Evolutionary conservation across 139 green algal genomes (phyloP).

Genomic region (Limnomonas spitsbergensis): DNA sequence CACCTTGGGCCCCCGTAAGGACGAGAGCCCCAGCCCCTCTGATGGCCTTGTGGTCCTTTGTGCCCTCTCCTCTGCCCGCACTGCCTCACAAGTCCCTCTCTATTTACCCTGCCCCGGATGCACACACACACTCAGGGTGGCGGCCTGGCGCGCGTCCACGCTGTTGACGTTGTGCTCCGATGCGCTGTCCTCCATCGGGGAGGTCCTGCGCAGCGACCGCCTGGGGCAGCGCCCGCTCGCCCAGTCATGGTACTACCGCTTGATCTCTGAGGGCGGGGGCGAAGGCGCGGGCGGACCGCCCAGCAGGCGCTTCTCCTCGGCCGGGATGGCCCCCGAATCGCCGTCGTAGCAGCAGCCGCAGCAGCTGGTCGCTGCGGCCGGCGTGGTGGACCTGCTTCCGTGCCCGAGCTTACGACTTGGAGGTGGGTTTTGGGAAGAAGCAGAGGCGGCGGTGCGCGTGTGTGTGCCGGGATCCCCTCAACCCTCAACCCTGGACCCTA

Average conservation of each 20-base stretch:
- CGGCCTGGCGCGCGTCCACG: slow-evolving; percentile 31
- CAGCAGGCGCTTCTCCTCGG: neutral
- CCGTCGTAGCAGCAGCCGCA: neutral
- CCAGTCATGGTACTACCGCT: neutral
- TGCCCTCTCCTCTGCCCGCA: no score
- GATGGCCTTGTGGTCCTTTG: no score
- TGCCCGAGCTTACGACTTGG: neutral
- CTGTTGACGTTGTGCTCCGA: slow-evolving; percentile 39
- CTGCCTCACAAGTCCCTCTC: no score
- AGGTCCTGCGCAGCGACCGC: slow-evolving; percentile 2
- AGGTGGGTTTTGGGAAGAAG: neutral
- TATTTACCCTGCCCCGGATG: no score
- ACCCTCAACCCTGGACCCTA: no score
- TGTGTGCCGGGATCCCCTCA: no score
- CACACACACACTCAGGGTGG: slow-evolving; percentile 20
- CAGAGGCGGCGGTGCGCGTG: neutral
- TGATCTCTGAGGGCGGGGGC: neutral
- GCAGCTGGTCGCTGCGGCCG: no score
- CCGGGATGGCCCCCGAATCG: neutral
- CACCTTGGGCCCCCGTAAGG: no score
- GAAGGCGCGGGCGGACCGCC: no score
- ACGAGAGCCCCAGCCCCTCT: no score
- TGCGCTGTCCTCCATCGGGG: slow-evolving; percentile 15
- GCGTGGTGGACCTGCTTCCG: neutral
- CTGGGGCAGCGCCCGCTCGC: neutral